phyloP scores from a whole-genome alignment of 495 filamentous ascomycete species.

The Hypoxylon lenormandii region DNA sequence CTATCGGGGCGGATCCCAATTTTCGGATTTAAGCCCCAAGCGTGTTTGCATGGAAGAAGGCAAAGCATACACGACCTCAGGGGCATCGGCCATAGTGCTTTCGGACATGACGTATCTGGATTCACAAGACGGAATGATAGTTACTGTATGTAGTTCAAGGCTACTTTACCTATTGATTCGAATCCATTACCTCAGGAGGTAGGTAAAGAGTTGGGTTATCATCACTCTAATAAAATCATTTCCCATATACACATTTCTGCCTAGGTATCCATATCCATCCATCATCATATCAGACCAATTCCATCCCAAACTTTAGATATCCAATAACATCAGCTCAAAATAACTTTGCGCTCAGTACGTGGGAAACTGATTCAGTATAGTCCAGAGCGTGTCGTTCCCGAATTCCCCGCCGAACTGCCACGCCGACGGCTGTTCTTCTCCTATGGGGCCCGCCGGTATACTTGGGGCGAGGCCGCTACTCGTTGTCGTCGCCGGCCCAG shows the following conservation, averaged over 20 bases:
- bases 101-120: neutral
- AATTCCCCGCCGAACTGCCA: constrained; percentile 61
- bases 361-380: constrained; percentile 62
- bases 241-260: too few relatives aligned
- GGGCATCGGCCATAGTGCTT: neutral
- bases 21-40: constrained; percentile 24
- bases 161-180: too few relatives aligned
- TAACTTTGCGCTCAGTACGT: constrained; percentile 22
- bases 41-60: neutral
- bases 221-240: neutral
- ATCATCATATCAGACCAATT: constrained; percentile 2
- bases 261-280: constrained; percentile 1
- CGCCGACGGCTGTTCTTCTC: constrained; percentile 36
- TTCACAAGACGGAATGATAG: too few relatives aligned
- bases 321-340: neutral
- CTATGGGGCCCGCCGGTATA: constrained; percentile 17
- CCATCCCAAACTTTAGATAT: neutral
- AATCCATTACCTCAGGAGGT: too few relatives aligned
- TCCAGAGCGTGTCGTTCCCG: constrained; percentile 66
- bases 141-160: too few relatives aligned
- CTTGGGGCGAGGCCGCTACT: constrained; percentile 18
- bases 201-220: constrained; percentile 10
- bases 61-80: neutral
- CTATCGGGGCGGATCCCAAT: neutral
- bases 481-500: constrained; percentile 21